A percentile compares a stretch with the other conserved stretches of the same genome.
Evolutionary conservation across 2,329 filamentous ascomycete genomes (phyloP).

Genomic region (Colletotrichum gloeosporioides): DNA sequence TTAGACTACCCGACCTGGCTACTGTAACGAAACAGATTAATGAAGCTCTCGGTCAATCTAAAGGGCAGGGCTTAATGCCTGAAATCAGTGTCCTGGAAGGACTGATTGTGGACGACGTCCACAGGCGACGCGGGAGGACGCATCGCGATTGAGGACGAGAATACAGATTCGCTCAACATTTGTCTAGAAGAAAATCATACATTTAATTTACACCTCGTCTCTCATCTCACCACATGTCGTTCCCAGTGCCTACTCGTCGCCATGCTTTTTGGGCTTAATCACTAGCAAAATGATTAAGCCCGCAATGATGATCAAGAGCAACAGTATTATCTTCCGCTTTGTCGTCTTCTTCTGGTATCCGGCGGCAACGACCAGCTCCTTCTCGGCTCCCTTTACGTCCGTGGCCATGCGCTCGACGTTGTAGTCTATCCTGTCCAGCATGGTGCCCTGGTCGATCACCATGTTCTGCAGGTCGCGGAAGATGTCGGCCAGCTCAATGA

Average conservation of each 20-base stretch:
- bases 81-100: not conserved
- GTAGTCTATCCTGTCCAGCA: constrained; percentile 95
- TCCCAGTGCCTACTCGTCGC: constrained; percentile 25
- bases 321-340: constrained; percentile 90
- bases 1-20: not conserved
- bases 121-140: not conserved
- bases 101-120: not conserved
- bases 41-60: not conserved
- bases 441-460: constrained; percentile 91
- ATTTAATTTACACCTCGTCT: constrained; percentile 26
- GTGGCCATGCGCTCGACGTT: constrained; percentile 96
- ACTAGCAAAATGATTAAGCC: constrained; percentile 86
- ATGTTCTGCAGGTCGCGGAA: constrained; percentile 96
- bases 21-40: not conserved
- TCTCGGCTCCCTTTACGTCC: constrained; percentile 91
- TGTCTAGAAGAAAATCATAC: constrained; percentile 23
- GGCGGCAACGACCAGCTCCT: constrained; percentile 87
- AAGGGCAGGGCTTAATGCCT: not conserved
- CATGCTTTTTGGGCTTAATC: constrained; percentile 73
- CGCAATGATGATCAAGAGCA: constrained; percentile 83
- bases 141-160: not conserved
- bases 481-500: constrained; percentile 95
- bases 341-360: constrained; percentile 88
- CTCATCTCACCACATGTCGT: not conserved
- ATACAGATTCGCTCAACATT: constrained; percentile 17